Evolutionary conservation across 352 stramenopile species (phyloP).

Genomic region (Phytophthora sp.): DNA sequence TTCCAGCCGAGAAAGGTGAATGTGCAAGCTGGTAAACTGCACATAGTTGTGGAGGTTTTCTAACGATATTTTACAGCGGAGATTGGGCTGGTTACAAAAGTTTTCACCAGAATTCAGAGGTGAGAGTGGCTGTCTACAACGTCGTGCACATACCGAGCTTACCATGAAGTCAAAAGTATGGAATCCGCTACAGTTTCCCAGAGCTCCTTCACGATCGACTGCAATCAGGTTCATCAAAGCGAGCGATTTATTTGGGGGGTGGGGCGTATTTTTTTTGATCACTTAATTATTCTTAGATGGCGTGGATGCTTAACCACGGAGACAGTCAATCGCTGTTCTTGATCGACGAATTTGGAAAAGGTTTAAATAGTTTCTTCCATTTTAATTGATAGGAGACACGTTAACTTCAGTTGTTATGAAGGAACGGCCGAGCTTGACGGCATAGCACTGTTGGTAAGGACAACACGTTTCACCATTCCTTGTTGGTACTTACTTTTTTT

Average conservation of each 20-base stretch:
- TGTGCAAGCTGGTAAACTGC: background rate
- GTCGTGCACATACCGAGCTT: constrained; percentile 4
- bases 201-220: constrained; percentile 91
- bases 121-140: constrained; percentile 17
- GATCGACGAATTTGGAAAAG: constrained; percentile 91
- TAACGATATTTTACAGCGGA: constrained; percentile 49
- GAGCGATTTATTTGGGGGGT: background rate
- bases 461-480: background rate
- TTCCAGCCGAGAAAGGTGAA: constrained; percentile 74
- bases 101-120: constrained; percentile 87
- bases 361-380: constrained; percentile 32
- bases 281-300: constrained; percentile 51
- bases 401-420: constrained; percentile 24
- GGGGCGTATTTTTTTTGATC: background rate
- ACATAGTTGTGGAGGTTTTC: background rate
- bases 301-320: constrained; percentile 82
- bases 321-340: constrained; percentile 70
- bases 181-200: constrained; percentile 78
- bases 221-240: constrained; percentile 63
- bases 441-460: constrained; percentile 70
- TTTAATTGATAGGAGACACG: background rate
- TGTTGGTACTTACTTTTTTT: constrained; percentile 15
- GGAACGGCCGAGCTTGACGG: constrained; percentile 80
- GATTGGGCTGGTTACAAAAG: constrained; percentile 77
- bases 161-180: constrained; percentile 47